Conservation (phyloP, 306 rosid genomes). For the Castanea crenata region DNA sequence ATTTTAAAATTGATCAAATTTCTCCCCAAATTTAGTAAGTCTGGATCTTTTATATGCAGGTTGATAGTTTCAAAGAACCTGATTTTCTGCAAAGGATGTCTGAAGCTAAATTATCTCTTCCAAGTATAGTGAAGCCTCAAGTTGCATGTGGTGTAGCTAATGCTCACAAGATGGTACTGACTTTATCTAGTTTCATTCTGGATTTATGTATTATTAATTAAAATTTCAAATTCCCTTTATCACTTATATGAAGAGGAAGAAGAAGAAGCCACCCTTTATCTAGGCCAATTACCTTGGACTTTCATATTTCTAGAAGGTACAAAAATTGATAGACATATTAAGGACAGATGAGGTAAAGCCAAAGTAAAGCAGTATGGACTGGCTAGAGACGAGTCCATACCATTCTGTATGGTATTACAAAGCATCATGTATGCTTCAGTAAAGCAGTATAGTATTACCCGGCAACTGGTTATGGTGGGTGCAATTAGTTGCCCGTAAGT, state of each 20-base stretch:
- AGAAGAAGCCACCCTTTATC: background rate
- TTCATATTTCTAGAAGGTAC: background rate
- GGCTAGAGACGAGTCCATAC: too few species aligned
- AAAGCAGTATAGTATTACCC: background rate
- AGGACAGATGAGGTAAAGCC: background rate
- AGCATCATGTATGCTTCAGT: too few species aligned
- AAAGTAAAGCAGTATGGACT: background rate
- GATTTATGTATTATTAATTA: background rate
- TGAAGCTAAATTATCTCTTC: constrained; percentile 64
- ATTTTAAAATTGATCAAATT: background rate
- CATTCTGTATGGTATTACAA: too few species aligned
- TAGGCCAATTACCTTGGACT: background rate
- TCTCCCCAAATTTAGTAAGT: background rate
- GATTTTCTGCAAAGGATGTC: constrained; percentile 47
- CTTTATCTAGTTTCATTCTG: constrained; percentile 4
- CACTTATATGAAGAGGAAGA: too few species aligned
- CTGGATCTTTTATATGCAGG: constrained; percentile 33
- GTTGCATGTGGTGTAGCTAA: constrained; percentile 88
- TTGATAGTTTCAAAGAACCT: constrained; percentile 52
- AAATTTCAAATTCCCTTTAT: background rate
- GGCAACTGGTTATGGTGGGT: too few species aligned
- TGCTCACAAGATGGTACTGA: constrained; percentile 76
- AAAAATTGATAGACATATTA: background rate
- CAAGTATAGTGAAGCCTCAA: constrained; percentile 88
- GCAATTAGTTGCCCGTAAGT: too few species aligned